Percentiles rank a stretch among this genome's conserved stretches.
Evolutionary conservation across 2,329 filamentous ascomycete genomes (phyloP).

Genomic region (Juglanconis juglandina): DNA sequence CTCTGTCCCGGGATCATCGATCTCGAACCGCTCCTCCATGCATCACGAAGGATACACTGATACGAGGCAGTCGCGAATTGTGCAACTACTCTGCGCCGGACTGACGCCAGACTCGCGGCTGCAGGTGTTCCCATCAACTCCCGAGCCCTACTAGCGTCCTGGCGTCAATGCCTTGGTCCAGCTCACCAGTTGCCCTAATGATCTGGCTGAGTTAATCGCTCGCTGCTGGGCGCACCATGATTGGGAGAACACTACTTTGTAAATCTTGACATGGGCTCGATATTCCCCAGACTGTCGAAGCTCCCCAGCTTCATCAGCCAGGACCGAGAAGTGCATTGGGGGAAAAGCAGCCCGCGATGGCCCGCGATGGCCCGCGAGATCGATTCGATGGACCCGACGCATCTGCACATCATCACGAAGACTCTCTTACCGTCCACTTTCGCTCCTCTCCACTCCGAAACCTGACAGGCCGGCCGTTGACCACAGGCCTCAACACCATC

Average conservation of each 20-base stretch:
- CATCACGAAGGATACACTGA: neutral
- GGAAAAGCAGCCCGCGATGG: slow-evolving; percentile 1
- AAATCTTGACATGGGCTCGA: neutral
- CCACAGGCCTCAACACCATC: neutral
- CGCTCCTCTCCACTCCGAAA: too few relatives aligned
- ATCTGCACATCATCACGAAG: slow-evolving; percentile 1
- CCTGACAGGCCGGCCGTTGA: too few relatives aligned
- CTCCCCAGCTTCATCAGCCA: neutral
- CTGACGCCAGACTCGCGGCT: neutral
- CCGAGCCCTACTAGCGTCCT: neutral
- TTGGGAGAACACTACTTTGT: neutral
- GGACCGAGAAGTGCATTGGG: neutral
- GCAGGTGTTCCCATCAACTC: neutral
- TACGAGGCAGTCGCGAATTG: neutral
- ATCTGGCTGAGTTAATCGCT: neutral
- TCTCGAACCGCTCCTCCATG: neutral
- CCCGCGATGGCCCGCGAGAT: slow-evolving; percentile 8
- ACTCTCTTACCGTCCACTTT: neutral
- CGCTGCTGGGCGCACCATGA: neutral
- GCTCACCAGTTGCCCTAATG: neutral
- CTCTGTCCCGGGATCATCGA: neutral
- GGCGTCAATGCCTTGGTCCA: slow-evolving; percentile 3
- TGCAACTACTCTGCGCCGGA: neutral
- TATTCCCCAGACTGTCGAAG: neutral
- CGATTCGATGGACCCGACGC: neutral